Evolutionary conservation across 2,329 filamentous ascomycete species (phyloP), one percentile per base, ranked within the genome.

Genomic region (Exophiala calicioides): DNA sequence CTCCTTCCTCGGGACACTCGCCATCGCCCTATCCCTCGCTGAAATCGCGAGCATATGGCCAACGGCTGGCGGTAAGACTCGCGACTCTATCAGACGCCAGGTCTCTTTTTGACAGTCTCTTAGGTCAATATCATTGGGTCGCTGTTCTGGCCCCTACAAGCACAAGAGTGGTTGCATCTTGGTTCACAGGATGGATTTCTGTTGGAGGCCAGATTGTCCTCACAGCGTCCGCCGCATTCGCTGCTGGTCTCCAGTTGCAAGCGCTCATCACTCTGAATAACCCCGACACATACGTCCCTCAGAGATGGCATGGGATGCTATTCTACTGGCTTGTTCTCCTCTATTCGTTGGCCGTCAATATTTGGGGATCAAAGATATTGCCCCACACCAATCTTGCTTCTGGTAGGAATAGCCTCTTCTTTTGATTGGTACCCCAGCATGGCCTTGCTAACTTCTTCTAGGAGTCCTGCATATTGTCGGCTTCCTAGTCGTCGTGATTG

Each of bases 261-360:
- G 60, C 57, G 6, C 50, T 67, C 9, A 54, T 67, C 13, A 56
- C 60, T 8, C 52, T 69, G 19, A 70, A 67, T 51, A 27, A 68
- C 47, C 52, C 60, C 1, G 41, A 50, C 0, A 58, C 54, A 2
- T 77, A 76, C 41, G 34, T 62, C 0, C 69, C 71, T 0, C 31
- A 63, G n/a, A 52, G 69, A 18, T 76, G 70, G 68, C 69, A 71
- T 15, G 72, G 71, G 0, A 70, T 75, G 64, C 52, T 77, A 0
- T 68, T 77, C 32, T 74, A 75, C 53, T 75, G 72, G 71, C 62
- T 68, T 1, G 53, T 74, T 0, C 48, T 74, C 4, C 20, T 62
- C 0, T 74, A 72, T 35, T 62, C 64, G 0, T 52, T 66, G 4
- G 53, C 55, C 0, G 45, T 73, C 21, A 76, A 76, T 16, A 68